Conservation (phyloP, 352 stramenopile genomes). For the Phytophthora melonis region DNA sequence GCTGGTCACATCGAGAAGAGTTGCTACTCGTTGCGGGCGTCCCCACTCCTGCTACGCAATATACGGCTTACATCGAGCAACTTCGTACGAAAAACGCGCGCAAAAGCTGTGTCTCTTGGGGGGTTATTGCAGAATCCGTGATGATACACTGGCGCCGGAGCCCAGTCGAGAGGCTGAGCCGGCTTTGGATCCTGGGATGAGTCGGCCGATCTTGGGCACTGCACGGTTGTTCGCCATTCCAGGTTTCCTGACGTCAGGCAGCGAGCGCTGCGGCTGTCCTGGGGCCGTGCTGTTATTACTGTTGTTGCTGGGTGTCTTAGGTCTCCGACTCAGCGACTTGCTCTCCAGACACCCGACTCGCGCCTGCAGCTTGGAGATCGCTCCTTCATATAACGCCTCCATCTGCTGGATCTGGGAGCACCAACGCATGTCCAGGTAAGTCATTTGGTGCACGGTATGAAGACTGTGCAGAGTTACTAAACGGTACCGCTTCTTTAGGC, state of each 20-base stretch:
- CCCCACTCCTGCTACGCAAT: conserved; percentile 22
- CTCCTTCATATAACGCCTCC: conserved; percentile 75
- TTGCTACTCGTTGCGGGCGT: conserved; percentile 4
- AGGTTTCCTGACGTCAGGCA: conserved; percentile 36
- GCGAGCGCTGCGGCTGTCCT: conserved; percentile 22
- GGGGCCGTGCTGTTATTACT: conserved; percentile 31
- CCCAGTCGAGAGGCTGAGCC: conserved; percentile 24
- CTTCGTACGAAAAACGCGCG: conserved; percentile 7
- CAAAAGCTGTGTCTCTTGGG: neutral
- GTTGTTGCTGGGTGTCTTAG: conserved; percentile 35
- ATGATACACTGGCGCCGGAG: conserved; percentile 23
- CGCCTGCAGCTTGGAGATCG: conserved; percentile 76
- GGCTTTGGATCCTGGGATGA: conserved; percentile 60
- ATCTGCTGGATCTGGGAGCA: conserved; percentile 68
- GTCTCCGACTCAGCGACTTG: conserved; percentile 46
- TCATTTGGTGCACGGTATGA: neutral
- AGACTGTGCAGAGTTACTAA: neutral
- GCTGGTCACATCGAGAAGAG: conserved; percentile 6
- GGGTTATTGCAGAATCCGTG: conserved; percentile 29
- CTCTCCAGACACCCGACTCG: conserved; percentile 68
- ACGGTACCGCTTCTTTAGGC: conserved; percentile 52
- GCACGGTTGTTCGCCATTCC: conserved; percentile 35
- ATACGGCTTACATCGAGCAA: conserved; percentile 26
- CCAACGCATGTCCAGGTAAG: conserved; percentile 2
- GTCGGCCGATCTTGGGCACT: conserved; percentile 65